Evolutionary conservation across 495 filamentous ascomycete genomes (phyloP).

Genomic region (Neurospora sp.): DNA sequence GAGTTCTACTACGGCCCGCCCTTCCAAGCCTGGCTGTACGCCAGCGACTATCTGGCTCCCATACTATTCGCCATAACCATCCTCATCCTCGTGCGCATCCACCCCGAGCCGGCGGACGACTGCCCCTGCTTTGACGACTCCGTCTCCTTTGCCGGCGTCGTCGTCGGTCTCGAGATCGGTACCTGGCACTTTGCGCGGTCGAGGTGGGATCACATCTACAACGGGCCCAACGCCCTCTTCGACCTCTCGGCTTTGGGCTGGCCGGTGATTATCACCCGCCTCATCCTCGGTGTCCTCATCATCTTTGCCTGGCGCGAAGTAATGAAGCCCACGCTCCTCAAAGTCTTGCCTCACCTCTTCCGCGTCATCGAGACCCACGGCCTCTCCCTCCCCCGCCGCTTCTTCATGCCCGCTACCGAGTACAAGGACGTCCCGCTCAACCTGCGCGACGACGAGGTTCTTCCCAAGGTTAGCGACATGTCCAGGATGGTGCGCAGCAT

Average conservation of each 20-base stretch:
- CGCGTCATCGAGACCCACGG: slow-evolving; percentile 72
- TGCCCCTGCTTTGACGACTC: slow-evolving; percentile 98
- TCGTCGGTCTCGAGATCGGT: slow-evolving; percentile 69
- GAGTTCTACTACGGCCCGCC: slow-evolving; percentile 61
- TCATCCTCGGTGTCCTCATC: slow-evolving; percentile 67
- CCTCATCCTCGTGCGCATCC: slow-evolving; percentile 69
- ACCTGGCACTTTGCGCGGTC: slow-evolving; percentile 67
- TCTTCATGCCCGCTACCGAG: slow-evolving; percentile 83
- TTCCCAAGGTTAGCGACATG: slow-evolving; percentile 76
- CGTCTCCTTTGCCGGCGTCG: slow-evolving; percentile 82
- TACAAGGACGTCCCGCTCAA: slow-evolving; percentile 76
- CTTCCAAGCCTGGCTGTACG: slow-evolving; percentile 57
- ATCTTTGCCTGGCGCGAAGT: slow-evolving; percentile 84
- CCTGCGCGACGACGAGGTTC: slow-evolving; percentile 71
- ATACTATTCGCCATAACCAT: slow-evolving; percentile 52
- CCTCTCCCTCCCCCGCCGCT: slow-evolving; percentile 67
- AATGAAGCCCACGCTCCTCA: slow-evolving; percentile 74
- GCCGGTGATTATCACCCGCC: slow-evolving; percentile 47
- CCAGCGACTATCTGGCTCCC: slow-evolving; percentile 46
- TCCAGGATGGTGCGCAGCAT: slow-evolving; percentile 69
- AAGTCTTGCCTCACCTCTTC: slow-evolving; percentile 73
- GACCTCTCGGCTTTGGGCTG: slow-evolving; percentile 46
- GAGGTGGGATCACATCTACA: slow-evolving; percentile 47
- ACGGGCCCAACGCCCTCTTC: slow-evolving; percentile 43
- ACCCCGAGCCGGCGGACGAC: slow-evolving; percentile 92